Evolutionary conservation across 2,329 filamentous ascomycete species (phyloP).

Genomic region (Epichloe amarillans): DNA sequence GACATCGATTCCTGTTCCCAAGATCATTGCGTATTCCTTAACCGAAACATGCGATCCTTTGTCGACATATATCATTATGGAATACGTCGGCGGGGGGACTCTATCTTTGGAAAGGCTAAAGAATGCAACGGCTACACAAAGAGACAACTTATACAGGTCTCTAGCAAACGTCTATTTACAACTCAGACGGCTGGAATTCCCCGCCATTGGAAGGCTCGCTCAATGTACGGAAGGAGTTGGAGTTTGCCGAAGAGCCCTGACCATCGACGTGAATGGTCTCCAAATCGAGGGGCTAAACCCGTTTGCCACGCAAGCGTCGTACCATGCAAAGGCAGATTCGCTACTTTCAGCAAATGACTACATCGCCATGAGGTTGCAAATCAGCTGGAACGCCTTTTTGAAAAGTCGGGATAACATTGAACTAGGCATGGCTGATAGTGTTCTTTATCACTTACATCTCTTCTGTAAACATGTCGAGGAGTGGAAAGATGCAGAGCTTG

Average conservation of each 20-base stretch:
- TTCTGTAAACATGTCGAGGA: no score
- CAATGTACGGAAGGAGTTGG: background rate
- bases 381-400: conserved; percentile 5
- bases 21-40: background rate
- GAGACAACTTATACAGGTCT: conserved; percentile 4
- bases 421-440: no score
- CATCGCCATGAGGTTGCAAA: conserved; percentile 5
- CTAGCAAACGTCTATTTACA: conserved; percentile 8
- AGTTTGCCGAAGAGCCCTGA: conserved; percentile 2
- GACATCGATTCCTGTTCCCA: background rate
- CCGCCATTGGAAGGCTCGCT: conserved; percentile 6
- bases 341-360: conserved; percentile 6
- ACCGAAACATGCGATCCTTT: background rate
- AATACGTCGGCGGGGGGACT: background rate
- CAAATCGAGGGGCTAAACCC: conserved; percentile 6
- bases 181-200: conserved; percentile 8
- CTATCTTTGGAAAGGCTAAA: conserved; percentile 2
- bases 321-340: background rate
- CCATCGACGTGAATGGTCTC: conserved; percentile 7
- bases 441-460: no score
- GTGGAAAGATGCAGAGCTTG: background rate
- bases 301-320: conserved; percentile 3
- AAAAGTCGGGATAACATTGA: background rate
- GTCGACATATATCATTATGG: conserved; percentile 6
- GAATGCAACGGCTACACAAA: conserved; percentile 1